These are phyloP conservation scores for Juncus inflexus DNA, from an alignment of 176 grass and related monocot species.

Conservation along the genomic window DNA sequence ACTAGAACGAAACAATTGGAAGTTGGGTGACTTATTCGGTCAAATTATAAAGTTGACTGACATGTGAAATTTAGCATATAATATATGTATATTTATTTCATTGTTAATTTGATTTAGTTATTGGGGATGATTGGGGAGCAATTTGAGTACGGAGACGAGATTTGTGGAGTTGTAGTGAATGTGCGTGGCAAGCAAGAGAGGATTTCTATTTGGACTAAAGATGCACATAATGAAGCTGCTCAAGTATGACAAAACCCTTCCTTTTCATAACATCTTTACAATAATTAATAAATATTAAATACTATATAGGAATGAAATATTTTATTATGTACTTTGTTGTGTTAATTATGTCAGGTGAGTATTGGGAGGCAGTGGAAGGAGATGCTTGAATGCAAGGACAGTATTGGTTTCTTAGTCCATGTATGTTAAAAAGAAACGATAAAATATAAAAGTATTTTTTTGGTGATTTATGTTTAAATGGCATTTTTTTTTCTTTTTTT, in stretches of 20 bases:
- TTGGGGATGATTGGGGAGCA: conserved; percentile 93
- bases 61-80: too few species aligned
- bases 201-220: conserved; percentile 90
- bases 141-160: conserved; percentile 93
- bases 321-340: neutral
- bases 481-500: neutral
- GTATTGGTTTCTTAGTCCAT: conserved; percentile 70
- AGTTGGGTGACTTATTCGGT: too few species aligned
- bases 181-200: conserved; percentile 77
- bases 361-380: conserved; percentile 95
- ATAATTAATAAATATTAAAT: neutral
- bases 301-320: neutral
- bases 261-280: neutral
- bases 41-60: too few species aligned
- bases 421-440: conserved; percentile 36
- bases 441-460: neutral
- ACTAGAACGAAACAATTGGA: too few species aligned
- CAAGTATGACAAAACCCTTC: conserved; percentile 48
- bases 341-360: conserved; percentile 42
- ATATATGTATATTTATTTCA: neutral
- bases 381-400: conserved; percentile 73
- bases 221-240: conserved; percentile 88
- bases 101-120: conserved; percentile 44
- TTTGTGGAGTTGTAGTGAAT: conserved; percentile 84
- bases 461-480: neutral